These are phyloP conservation scores for Neurospora sp. DNA, from an alignment of 495 filamentous ascomycete species.

Conservation along the genomic window DNA sequence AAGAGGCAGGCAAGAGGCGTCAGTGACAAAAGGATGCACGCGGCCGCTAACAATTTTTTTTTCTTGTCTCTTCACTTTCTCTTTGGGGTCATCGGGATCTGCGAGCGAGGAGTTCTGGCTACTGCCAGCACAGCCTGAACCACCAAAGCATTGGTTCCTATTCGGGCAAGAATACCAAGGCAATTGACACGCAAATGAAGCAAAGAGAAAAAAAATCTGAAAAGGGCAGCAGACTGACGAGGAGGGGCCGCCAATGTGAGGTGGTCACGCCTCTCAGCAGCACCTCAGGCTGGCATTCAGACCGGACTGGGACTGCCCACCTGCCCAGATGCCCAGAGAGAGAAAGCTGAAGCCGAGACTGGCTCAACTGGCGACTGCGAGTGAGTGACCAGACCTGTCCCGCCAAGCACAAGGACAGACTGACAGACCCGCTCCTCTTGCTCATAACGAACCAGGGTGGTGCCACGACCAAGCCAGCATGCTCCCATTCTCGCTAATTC, in stretches of 20 bases:
- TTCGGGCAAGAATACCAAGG: background rate
- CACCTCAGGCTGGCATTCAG: background rate
- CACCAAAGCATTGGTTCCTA: background rate
- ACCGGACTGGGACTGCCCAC: background rate
- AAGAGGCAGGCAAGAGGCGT: background rate
- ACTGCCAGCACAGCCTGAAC: background rate
- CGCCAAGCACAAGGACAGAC: background rate
- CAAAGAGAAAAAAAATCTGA: background rate
- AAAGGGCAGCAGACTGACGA: background rate
- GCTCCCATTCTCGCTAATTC: constrained; percentile 12
- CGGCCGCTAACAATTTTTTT: background rate
- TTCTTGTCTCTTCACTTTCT: background rate
- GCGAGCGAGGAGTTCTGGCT: background rate
- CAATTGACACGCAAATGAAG: background rate
- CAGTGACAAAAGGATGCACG: background rate
- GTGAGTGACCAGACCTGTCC: background rate
- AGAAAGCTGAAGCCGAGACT: background rate
- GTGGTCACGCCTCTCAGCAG: background rate
- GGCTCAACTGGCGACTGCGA: background rate
- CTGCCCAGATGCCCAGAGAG: background rate
- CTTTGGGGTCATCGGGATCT: background rate
- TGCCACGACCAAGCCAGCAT: constrained; percentile 22
- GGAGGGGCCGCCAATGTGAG: background rate
- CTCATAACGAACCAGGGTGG: constrained; percentile 23
- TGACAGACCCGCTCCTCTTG: constrained; percentile 12